Evolutionary conservation across 2,329 filamentous ascomycete species (phyloP).

Genomic region (Pseudogymnoascus pannorum): DNA sequence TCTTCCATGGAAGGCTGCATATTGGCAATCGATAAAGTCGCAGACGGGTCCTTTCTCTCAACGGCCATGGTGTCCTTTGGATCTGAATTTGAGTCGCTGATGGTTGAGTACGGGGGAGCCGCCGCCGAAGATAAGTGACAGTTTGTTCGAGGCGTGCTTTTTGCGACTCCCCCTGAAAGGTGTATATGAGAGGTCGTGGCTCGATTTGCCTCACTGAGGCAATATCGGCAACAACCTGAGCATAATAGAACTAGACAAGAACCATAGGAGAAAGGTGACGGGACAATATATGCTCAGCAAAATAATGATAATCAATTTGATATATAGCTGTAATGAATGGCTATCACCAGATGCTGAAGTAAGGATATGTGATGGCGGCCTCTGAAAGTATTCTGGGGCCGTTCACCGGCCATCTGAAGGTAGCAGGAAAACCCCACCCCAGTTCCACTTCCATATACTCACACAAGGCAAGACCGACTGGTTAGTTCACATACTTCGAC

Average conservation of each 20-base stretch:
- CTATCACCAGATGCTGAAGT: background rate
- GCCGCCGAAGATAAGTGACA: background rate
- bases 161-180: conserved; percentile 38
- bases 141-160: conserved; percentile 25
- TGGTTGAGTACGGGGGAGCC: conserved; percentile 16
- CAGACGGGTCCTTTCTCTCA: conserved; percentile 13
- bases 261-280: background rate
- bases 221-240: background rate
- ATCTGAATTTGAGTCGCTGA: conserved; percentile 24
- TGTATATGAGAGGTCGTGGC: conserved; percentile 42
- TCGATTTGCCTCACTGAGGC: conserved; percentile 18
- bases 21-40: background rate
- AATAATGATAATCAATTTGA: background rate
- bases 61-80: conserved; percentile 25
- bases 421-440: background rate
- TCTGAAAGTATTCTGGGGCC: background rate
- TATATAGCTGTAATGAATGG: background rate
- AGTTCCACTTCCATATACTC: background rate
- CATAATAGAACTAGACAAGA: background rate
- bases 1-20: background rate
- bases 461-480: background rate
- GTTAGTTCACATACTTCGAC: background rate
- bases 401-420: background rate
- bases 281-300: background rate
- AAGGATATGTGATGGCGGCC: background rate